Evolutionary conservation across 352 stramenopile genomes (phyloP), one percentile per base, ranked within the genome.

Genomic region (Hyphochytrium catenoides): DNA sequence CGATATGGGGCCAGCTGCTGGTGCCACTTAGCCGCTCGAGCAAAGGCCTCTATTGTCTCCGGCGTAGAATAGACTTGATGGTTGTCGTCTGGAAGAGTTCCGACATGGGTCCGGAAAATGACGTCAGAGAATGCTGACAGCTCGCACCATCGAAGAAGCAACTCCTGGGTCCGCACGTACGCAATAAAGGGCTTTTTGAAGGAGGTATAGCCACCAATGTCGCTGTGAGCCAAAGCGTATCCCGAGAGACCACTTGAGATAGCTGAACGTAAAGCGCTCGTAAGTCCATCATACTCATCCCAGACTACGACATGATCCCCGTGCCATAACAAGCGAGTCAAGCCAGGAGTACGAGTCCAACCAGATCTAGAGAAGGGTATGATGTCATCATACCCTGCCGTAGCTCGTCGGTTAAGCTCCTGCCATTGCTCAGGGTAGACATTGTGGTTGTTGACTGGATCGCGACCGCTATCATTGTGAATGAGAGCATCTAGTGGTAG

Each of bases 131-230:
- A 59, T 16, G 46, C 51, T 17, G 38, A 37, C 33, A 59, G 31
- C 34, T 62, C 51, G 21, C 34, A 36, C 51, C 51, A 59, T 16
- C 51, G 35, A 17, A 42, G 32, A 11, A 59, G 44, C 15, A 59
- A 50, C 23, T 59, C 51, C 4, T 21, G 23, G 3, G 40, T 34
- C 4, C 51, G 41, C 14, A 46, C 12, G 26, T 53, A 36, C 8
- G 25, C 16, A 15, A 57, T 17, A n/a, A 55, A n/a, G 5, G 20
- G 20, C n/a, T n/a, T n/a, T n/a, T n/a, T n/a, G n/a, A n/a, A n/a
- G 26, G 24, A 44, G 2, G 44, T 64, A 22, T 63, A 66, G n/a
- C 53, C 53, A 2, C 53, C 53, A n/a, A 62, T 56, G 33, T 62
- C 53, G 12, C 20, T 45, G 25, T 62, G 53, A 8, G 50, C 57